These are phyloP conservation scores for Laetiporus sulphureus DNA, from an alignment of 1,284 basidiomycete genomes.

Conservation along the genomic window DNA sequence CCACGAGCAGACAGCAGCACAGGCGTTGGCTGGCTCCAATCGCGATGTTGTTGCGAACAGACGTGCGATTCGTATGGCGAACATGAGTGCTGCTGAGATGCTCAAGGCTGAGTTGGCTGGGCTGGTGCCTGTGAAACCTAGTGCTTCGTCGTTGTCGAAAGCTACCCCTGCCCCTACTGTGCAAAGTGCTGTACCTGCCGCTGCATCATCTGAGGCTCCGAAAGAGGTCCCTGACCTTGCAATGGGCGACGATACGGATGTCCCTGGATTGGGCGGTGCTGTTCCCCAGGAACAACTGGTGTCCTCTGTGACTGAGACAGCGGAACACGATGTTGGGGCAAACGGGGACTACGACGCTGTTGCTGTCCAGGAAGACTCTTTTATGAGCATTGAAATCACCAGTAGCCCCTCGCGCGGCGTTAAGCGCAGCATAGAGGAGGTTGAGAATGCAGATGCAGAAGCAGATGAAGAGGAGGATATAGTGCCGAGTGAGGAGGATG, in stretches of 20 bases:
- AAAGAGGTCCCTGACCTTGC: conserved; percentile 5
- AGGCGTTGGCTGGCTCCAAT: conserved; percentile 73
- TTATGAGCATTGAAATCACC: conserved; percentile 12
- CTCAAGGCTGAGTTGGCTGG: conserved; percentile 88
- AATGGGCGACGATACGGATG: conserved; percentile 19
- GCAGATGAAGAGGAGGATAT: conserved; percentile 34
- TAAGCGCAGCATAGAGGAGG: conserved; percentile 67
- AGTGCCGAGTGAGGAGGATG: conserved; percentile 37
- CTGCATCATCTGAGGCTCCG: conserved; percentile 12
- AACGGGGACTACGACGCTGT: conserved; percentile 14
- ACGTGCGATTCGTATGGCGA: conserved; percentile 88
- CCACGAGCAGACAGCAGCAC: conserved; percentile 51
- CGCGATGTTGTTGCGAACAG: conserved; percentile 85
- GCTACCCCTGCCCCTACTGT: conserved; percentile 20
- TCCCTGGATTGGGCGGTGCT: conserved; percentile 27
- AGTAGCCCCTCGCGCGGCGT: conserved; percentile 33
- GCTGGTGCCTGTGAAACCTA: conserved; percentile 51
- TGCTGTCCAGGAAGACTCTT: conserved; percentile 5
- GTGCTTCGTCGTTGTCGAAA: conserved; percentile 25
- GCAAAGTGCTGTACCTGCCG: conserved; percentile 13
- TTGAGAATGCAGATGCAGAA: conserved; percentile 33
- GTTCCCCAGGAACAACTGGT: conserved; percentile 5
- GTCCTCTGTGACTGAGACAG: conserved; percentile 8
- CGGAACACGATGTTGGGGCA: conserved; percentile 16
- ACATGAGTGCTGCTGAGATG: conserved; percentile 91